Evolutionary conservation across 108 stramenopile species (phyloP).

Genomic region (Pseudonitzschia delicatissima): DNA sequence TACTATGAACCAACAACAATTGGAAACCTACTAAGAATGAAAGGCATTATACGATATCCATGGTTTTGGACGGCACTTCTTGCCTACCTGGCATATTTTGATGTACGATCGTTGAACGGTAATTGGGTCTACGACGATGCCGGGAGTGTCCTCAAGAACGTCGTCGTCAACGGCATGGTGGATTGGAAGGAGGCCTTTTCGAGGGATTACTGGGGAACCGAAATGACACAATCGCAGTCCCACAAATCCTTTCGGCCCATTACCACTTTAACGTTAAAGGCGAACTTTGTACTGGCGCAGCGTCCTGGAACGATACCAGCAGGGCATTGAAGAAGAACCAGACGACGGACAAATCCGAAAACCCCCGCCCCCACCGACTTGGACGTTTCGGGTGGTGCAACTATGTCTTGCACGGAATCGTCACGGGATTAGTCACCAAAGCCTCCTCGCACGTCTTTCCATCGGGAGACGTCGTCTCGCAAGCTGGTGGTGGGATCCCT

Average conservation of each 20-base stretch:
- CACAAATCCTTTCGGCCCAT: constrained; percentile 62
- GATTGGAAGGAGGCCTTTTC: constrained; percentile 42
- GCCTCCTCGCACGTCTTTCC: constrained; percentile 30
- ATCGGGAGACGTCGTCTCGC: constrained; percentile 4
- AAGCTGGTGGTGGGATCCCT: constrained; percentile 40
- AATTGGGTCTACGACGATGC: constrained; percentile 50
- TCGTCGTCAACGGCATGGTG: constrained; percentile 45
- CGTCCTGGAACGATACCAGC: not conserved
- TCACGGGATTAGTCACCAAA: constrained; percentile 45
- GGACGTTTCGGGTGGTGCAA: constrained; percentile 27
- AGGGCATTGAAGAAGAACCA: constrained; percentile 7
- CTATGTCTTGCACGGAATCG: constrained; percentile 43
- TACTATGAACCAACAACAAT: too few species aligned
- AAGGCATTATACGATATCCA: constrained; percentile 22
- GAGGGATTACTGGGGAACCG: constrained; percentile 52
- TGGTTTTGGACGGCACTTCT: constrained; percentile 42
- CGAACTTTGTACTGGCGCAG: constrained; percentile 39
- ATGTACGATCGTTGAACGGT: constrained; percentile 40
- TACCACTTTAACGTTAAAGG: constrained; percentile 42
- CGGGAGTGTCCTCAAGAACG: constrained; percentile 39
- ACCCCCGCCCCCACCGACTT: constrained; percentile 4
- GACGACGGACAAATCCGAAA: not conserved
- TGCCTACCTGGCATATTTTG: constrained; percentile 39
- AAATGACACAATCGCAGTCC: constrained; percentile 31
- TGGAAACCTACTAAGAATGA: too few species aligned